Conservation (phyloP, 441 rosid genomes). For the Populus hybrid region DNA sequence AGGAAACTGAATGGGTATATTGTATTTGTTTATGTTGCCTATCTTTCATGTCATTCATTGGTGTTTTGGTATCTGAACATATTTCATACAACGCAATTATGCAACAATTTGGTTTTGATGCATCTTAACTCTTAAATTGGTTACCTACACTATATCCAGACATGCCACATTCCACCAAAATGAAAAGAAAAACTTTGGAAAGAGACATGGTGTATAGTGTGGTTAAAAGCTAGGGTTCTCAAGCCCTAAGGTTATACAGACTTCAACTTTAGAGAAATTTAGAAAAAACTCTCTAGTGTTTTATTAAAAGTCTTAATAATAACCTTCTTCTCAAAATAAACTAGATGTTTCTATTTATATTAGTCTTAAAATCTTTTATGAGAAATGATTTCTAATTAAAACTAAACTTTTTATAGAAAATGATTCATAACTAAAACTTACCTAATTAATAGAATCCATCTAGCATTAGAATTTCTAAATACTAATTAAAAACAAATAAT, state of each 20-base stretch:
- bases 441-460: too few species aligned
- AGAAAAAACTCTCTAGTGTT: background rate
- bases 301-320: too few species aligned
- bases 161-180: background rate
- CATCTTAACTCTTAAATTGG: background rate
- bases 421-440: too few species aligned
- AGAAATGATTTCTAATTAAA: too few species aligned
- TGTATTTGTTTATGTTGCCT: background rate
- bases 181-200: background rate
- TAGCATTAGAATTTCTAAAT: too few species aligned
- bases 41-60: background rate
- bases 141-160: background rate
- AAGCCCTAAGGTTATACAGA: background rate
- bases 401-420: too few species aligned
- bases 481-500: too few species aligned
- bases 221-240: background rate
- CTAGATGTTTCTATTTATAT: too few species aligned
- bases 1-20: conserved; percentile 53
- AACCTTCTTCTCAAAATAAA: too few species aligned
- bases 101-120: background rate
- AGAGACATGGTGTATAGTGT: background rate
- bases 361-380: too few species aligned
- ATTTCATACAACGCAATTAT: too few species aligned
- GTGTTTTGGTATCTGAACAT: background rate
- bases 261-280: background rate